Evolutionary conservation across 345 rosid species (phyloP).

Genomic region (Moricandia arvensis): DNA sequence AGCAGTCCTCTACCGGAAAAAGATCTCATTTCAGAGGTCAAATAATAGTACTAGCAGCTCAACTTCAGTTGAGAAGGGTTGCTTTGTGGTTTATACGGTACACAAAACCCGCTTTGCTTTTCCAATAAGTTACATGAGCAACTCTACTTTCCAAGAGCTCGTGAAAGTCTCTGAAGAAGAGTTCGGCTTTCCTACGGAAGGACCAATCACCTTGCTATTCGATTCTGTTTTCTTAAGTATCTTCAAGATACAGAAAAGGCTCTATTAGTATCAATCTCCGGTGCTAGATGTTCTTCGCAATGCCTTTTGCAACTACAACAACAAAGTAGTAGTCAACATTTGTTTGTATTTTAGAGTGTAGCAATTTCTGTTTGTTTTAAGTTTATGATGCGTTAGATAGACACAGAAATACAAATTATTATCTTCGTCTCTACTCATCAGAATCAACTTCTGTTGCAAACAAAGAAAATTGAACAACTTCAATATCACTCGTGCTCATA

Average conservation of each 20-base stretch:
- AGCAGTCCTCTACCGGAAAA: not conserved
- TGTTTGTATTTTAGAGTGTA: not conserved
- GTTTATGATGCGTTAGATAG: not conserved
- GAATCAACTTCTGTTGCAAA: not conserved
- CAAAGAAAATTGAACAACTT: not conserved
- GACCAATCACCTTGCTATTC: not conserved
- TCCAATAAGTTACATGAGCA: too few species aligned
- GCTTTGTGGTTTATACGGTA: too few species aligned
- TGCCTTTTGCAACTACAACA: not conserved
- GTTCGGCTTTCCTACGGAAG: not conserved
- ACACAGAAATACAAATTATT: not conserved
- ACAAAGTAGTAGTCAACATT: slow-evolving; percentile 5
- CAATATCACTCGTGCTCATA: not conserved
- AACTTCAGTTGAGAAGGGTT: too few species aligned
- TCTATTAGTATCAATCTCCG: not conserved
- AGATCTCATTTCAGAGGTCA: too few species aligned
- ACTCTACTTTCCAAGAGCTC: too few species aligned
- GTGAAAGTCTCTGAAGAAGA: too few species aligned
- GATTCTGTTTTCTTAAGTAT: not conserved
- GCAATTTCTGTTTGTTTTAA: not conserved
- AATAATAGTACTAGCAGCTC: too few species aligned
- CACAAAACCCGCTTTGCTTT: too few species aligned
- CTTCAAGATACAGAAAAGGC: not conserved
- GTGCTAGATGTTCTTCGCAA: not conserved
- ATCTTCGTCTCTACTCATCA: not conserved